Base-by-base conservation (phyloP, 345 rosid species). In the Pseudoturritis turrita region DNA sequence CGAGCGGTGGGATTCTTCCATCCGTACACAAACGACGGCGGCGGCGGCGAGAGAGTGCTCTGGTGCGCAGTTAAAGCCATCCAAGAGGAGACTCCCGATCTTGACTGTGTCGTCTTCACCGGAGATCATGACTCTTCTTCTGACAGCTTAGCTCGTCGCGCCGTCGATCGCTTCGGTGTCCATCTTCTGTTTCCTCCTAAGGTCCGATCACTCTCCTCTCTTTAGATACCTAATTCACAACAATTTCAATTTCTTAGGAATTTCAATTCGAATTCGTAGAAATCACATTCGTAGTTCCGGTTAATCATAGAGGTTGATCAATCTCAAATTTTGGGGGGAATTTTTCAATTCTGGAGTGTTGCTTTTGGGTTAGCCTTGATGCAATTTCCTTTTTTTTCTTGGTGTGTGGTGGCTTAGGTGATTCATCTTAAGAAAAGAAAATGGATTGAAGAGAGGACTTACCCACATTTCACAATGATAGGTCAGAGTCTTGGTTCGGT, bases 401-500 rank as follows among this genome's bases (percentile, higher is more conserved):
- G n/a, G n/a, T 71, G 7, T 31, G 31, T 13, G 25, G 55, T 65
- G 23, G 51, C 10, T 72, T 53, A 93, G 98, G 98, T 87, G 68
- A 93, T 89, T 63, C 93, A 86, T 83, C 74, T 95, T 11, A 39
- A 75, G 66, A 83, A 74, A 56, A 83, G 99, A 77, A 91, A 83
- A 72, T 88, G 96, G 96, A 82, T 95, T 33, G 96, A 95, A 67
- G 97, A 91, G 68, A 73, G 80, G 25, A 91, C 87, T 29, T 95
- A 88, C 22, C 97, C 99, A 25, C 89, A 68, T 50, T 95, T 89
- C 75, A 95, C 99, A 4, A 89, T 91, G 99, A 84, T 95, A 33
- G 99, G 99, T 29, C 97, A 95, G 71, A 95, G 99, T 71, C 80
- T 95, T 46, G 99, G 99, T 31, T 95, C 99, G 22, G 76, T 95